Conservation (phyloP, 2,329 filamentous ascomycete genomes). For the Fusarium robinianum region DNA sequence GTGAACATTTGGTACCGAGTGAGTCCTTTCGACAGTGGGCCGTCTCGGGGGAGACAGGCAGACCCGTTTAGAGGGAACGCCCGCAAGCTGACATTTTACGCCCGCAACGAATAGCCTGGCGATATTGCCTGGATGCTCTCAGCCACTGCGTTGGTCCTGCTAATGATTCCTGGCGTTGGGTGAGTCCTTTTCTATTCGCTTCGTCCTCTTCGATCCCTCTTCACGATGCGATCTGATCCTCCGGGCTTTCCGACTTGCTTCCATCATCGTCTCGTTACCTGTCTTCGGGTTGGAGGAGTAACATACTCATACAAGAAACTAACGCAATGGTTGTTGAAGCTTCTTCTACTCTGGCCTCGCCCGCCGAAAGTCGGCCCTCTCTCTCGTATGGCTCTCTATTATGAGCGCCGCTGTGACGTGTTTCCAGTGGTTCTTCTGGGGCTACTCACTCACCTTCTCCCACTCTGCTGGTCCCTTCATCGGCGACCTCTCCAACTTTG, state of each 20-base stretch:
- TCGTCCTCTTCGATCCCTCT: slow-evolving; percentile 1
- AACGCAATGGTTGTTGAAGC: slow-evolving; percentile 36
- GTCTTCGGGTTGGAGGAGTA: too few relatives aligned
- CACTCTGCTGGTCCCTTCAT: slow-evolving; percentile 77
- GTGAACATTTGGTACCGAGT: slow-evolving; percentile 81
- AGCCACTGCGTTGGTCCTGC: slow-evolving; percentile 78
- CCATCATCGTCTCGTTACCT: too few relatives aligned
- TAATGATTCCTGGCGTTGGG: slow-evolving; percentile 93
- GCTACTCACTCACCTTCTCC: slow-evolving; percentile 81
- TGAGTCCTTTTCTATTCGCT: slow-evolving; percentile 41
- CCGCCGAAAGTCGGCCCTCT: slow-evolving; percentile 84
- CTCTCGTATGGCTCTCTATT: slow-evolving; percentile 86
- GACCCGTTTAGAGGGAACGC: too few relatives aligned
- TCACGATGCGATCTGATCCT: too few relatives aligned
- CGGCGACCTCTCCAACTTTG: slow-evolving; percentile 79
- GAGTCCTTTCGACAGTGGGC: slow-evolving; percentile 37
- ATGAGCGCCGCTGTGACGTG: slow-evolving; percentile 83
- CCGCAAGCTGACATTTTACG: slow-evolving; percentile 38
- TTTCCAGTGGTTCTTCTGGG: slow-evolving; percentile 97
- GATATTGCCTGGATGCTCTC: slow-evolving; percentile 87
- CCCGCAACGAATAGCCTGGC: slow-evolving; percentile 60
- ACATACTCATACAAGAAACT: too few relatives aligned
- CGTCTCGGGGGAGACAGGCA: too few relatives aligned
- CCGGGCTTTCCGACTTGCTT: too few relatives aligned
- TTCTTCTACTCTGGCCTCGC: slow-evolving; percentile 95